Evolutionary conservation across 495 filamentous ascomycete species (phyloP), one percentile per base, ranked within the genome.

Genomic region (Penicillium riverlandense): DNA sequence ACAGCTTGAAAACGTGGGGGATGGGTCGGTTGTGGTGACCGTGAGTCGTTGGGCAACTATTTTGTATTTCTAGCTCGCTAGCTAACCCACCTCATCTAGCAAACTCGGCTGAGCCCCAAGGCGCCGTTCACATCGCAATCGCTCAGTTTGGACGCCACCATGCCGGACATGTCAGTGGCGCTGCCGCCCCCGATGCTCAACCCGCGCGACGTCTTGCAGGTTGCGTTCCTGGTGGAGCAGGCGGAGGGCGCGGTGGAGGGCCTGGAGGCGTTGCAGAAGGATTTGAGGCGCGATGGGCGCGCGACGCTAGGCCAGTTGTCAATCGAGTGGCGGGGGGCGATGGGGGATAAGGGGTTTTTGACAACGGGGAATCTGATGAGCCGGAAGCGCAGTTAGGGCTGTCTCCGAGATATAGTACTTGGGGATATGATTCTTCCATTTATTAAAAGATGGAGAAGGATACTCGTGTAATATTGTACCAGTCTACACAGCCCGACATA

Each of bases 1-100:
- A 31, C 92, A 98, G 65, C 56, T 98, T 45, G 92, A 98, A 70
- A 98, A 97, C 62, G 81, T 89, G 50, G 85, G 86, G 47, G 61
- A 77, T 57, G 57, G 64, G 11, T 43, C 66, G 5, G 72, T 76
- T 11, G 61, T 67, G 37, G 57, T 71, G 7, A 65, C 67, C 60
- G 70, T 72, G 45, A 36, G 22, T 22, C 4, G 22, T 22, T 4
- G 22, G 4, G 32, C 6, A 34, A 7, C 9, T 12, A 40, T 30
- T 14, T 32, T 16, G 11, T 30, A 29, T 9, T 32, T 40, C 12
- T 29, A 15, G 35, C 36, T n/a, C 32, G 29, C 31, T 37, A 41
- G 39, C 49, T 52, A 33, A 49, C 37, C 7, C 10, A n/a, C 15
- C 13, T 9, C 40, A 30, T 43, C 10, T 45, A 81, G 68, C 60